phyloP scores from a whole-genome alignment of 768 basidiomycete genomes.

The Podaxis pistillaris region DNA sequence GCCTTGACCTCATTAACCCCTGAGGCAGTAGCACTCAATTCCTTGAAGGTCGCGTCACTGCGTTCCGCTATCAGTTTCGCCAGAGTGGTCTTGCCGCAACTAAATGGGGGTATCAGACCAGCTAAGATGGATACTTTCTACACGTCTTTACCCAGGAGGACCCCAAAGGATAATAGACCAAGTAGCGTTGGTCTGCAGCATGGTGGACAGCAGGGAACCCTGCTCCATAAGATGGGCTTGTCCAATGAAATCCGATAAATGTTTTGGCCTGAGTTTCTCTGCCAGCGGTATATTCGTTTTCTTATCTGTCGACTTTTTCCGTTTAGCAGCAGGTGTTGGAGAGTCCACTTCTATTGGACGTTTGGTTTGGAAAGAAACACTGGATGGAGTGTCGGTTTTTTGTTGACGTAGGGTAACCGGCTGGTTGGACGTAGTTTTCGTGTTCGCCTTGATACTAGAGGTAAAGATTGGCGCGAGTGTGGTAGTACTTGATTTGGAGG shows the following conservation, averaged over 20 bases:
- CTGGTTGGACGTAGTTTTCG: slow-evolving; percentile 12
- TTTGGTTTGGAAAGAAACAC: slow-evolving; percentile 18
- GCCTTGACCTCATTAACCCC: slow-evolving; percentile 68
- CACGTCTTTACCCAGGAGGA: slow-evolving; percentile 57
- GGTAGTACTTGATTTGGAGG: background rate
- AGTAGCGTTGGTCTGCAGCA: slow-evolving; percentile 47
- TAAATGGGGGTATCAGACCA: slow-evolving; percentile 20
- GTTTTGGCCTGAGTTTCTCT: slow-evolving; percentile 66
- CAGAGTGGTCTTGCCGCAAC: slow-evolving; percentile 75
- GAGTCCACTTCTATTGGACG: slow-evolving; percentile 18
- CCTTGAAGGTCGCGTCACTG: slow-evolving; percentile 64
- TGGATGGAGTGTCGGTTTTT: background rate
- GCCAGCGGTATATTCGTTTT: slow-evolving; percentile 55
- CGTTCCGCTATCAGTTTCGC: slow-evolving; percentile 66
- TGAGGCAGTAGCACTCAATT: slow-evolving; percentile 71
- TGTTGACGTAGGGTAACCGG: background rate
- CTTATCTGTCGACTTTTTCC: slow-evolving; percentile 18
- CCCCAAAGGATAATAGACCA: slow-evolving; percentile 76
- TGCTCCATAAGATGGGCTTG: slow-evolving; percentile 62
- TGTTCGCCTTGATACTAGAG: slow-evolving; percentile 17
- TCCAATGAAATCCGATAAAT: slow-evolving; percentile 68
- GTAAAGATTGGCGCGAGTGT: slow-evolving; percentile 43
- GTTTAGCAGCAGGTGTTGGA: slow-evolving; percentile 17
- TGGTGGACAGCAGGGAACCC: slow-evolving; percentile 52
- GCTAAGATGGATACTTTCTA: background rate